Base-by-base conservation (phyloP, 805 yeast genomes). In the Ogataea paraovalis region DNA sequence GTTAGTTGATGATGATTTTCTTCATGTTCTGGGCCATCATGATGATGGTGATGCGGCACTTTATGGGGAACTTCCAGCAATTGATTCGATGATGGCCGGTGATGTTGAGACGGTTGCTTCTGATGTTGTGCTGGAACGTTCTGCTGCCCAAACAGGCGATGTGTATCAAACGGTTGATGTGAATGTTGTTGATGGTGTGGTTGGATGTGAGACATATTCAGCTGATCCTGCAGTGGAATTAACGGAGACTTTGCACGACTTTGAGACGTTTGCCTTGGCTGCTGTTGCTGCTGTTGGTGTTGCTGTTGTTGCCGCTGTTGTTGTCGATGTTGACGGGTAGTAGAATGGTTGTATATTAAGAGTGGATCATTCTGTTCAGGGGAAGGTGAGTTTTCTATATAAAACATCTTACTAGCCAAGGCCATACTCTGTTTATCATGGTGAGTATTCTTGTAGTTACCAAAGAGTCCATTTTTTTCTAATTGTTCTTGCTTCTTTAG, bases 351-450 rank as follows among this genome's bases (percentile, higher is more conserved):
- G 46, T 8, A 10, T 5, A 8, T 34, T 13, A n/a, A 27, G 37
- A 20, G 30, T 13, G 45, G 36, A 9, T 51, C 55, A 21, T 45
- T 47, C 23, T 46, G 45, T 13, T 54, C 65, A 6, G 66, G 62
- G 4, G 67, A 62, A 6, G 67, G 65, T 2, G 69, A 63, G 41
- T 61, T 60, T 41, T 62, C 65, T 30, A 65, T 58, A 53, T 50
- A 65, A 45, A 65, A 65, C 67, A 65, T 65, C 34, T 30, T 30
- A 14, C 34, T 30, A 30, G 34, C 34, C n/a, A 30, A 14, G 6
- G 34, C 34, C 16, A 30, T 8, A 14, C 34, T 39, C 52, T 52
- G n/a, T 54, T 56, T 32, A 39, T 20, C 16, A 45, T 48, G 23
- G 21, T 19, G 22, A 21, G 18, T 8, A 42, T 40, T 10, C 43